phyloP scores from a whole-genome alignment of 768 basidiomycete genomes.

The Tephrocybe rancida region DNA sequence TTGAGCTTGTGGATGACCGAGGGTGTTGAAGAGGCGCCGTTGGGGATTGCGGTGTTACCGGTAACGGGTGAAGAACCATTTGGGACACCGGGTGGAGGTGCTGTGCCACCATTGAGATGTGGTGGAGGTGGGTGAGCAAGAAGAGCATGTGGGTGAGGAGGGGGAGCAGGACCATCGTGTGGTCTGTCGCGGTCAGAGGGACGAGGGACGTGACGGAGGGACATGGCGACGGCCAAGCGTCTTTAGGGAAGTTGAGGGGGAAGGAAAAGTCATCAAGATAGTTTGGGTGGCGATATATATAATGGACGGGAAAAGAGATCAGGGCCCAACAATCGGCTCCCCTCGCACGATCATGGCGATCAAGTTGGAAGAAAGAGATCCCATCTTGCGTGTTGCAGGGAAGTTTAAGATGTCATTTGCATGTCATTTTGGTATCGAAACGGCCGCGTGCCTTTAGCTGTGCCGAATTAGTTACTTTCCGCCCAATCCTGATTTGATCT shows the following conservation, averaged over 20 bases:
- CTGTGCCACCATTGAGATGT: conserved; percentile 54
- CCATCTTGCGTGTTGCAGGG: conserved; percentile 44
- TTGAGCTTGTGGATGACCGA: conserved; percentile 76
- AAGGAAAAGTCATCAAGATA: conserved; percentile 48
- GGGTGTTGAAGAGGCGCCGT: conserved; percentile 31
- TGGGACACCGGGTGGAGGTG: conserved; percentile 42
- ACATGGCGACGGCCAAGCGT: conserved; percentile 38
- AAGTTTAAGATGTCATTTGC: conserved; percentile 46
- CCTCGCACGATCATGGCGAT: conserved; percentile 71
- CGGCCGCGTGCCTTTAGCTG: conserved; percentile 62
- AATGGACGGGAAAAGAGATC: conserved; percentile 44
- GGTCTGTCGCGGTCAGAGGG: conserved; percentile 65
- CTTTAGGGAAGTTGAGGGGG: conserved; percentile 35
- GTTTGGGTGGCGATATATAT: conserved; percentile 59
- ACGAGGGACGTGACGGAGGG: conserved; percentile 62
- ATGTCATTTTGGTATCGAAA: conserved; percentile 46
- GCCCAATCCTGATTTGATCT: conserved; percentile 34
- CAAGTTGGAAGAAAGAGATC: conserved; percentile 49
- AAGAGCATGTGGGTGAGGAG: conserved; percentile 31
- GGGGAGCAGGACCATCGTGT: conserved; percentile 53
- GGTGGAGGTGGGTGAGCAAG: conserved; percentile 40
- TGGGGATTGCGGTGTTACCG: conserved; percentile 34
- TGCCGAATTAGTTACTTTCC: conserved; percentile 51
- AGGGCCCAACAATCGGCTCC: conserved; percentile 45
- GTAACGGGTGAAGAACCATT: conserved; percentile 55